Percentiles rank a stretch among this genome's conserved stretches.
Evolutionary conservation across 148 eudicot species (phyloP).

Genomic region (Bassia scoparia): DNA sequence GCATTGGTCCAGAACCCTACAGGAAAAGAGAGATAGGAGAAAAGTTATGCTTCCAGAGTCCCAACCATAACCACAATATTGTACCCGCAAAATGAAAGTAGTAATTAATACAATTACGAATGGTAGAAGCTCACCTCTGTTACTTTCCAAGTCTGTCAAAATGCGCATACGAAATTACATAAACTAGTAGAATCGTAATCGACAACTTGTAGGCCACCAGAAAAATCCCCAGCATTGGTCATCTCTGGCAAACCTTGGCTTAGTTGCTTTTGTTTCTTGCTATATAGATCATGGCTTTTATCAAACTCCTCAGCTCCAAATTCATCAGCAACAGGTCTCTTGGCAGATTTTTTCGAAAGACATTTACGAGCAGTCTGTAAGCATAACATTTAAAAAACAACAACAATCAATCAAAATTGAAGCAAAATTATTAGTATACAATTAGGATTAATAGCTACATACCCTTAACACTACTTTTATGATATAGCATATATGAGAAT

Average conservation of each 20-base stretch:
- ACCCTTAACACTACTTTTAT: too few relatives aligned
- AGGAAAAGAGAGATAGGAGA: background rate
- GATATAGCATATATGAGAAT: too few relatives aligned
- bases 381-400: background rate
- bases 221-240: conserved; percentile 20
- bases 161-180: conserved; percentile 46
- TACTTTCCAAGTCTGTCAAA: too few relatives aligned
- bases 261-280: conserved; percentile 38
- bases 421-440: too few relatives aligned
- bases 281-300: conserved; percentile 20
- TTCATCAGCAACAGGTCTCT: conserved; percentile 26
- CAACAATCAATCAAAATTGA: too few relatives aligned
- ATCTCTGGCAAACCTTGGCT: conserved; percentile 16
- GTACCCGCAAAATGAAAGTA: too few relatives aligned
- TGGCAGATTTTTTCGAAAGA: conserved; percentile 26
- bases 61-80: too few relatives aligned
- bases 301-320: conserved; percentile 12
- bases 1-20: conserved; percentile 69
- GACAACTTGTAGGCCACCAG: conserved; percentile 17
- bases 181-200: conserved; percentile 17
- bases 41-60: background rate
- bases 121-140: too few relatives aligned
- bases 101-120: too few relatives aligned
- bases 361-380: conserved; percentile 26
- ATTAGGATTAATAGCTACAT: too few relatives aligned